Evolutionary conservation across 371 early-diverging fungal species (phyloP).

Genomic region (Haplosporangium sp.): DNA sequence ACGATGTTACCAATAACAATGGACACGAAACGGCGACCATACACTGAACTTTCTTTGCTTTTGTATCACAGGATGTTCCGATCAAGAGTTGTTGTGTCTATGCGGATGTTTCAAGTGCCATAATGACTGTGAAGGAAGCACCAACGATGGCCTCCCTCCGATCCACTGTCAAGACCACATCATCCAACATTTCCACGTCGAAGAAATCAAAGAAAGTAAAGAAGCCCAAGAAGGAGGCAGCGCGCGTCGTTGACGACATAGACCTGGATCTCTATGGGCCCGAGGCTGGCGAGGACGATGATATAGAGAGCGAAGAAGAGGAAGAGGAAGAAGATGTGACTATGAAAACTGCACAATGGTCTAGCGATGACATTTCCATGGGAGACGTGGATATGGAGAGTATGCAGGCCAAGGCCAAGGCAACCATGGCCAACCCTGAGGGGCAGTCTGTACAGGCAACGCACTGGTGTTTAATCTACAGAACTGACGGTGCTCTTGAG

Average conservation of each 20-base stretch:
- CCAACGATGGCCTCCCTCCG: constrained; percentile 41
- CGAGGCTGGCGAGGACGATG: constrained; percentile 54
- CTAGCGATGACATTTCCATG: constrained; percentile 25
- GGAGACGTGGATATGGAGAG: constrained; percentile 34
- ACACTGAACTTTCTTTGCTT: not conserved
- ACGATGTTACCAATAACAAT: not conserved
- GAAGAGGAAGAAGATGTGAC: constrained; percentile 43
- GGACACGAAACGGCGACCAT: not conserved
- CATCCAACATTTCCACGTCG: not conserved
- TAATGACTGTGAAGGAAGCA: constrained; percentile 61
- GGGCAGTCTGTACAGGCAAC: constrained; percentile 44
- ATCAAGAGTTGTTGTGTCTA: constrained; percentile 68
- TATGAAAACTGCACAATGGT: constrained; percentile 34
- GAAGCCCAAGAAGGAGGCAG: constrained; percentile 52
- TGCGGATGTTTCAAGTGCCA: constrained; percentile 65
- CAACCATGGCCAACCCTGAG: constrained; percentile 39
- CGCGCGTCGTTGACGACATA: constrained; percentile 64
- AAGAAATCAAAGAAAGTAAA: constrained; percentile 49
- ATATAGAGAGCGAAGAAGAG: constrained; percentile 38
- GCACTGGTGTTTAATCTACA: constrained; percentile 63
- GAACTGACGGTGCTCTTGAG: constrained; percentile 67
- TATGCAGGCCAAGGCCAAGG: constrained; percentile 28
- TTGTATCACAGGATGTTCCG: constrained; percentile 41
- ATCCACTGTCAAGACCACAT: constrained; percentile 11
- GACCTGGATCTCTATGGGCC: constrained; percentile 77